A percentile compares a stretch with the other conserved stretches of the same genome.
Conservation (phyloP, 352 stramenopile species). For the Globisporangium takayamanum region DNA sequence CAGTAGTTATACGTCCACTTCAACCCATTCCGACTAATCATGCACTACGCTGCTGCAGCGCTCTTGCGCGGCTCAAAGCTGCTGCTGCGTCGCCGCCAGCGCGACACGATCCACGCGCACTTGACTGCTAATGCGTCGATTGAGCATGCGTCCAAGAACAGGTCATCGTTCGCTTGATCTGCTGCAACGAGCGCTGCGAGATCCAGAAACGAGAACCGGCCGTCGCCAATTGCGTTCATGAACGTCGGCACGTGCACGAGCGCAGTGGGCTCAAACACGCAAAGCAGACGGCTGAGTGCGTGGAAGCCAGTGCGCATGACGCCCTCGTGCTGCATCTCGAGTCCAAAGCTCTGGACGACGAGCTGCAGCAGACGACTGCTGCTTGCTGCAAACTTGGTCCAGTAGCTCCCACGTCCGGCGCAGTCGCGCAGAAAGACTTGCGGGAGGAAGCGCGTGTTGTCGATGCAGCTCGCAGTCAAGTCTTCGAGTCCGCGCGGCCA, state of each 20-base stretch:
- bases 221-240: slow-evolving; percentile 16
- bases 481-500: slow-evolving; percentile 46
- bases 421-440: slow-evolving; percentile 45
- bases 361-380: slow-evolving; percentile 59
- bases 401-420: slow-evolving; percentile 39
- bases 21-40: neutral
- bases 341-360: slow-evolving; percentile 44
- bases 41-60: slow-evolving; percentile 6
- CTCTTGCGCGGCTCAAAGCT: slow-evolving; percentile 12
- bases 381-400: slow-evolving; percentile 53
- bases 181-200: slow-evolving; percentile 3
- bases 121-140: slow-evolving; percentile 11
- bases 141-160: slow-evolving; percentile 13
- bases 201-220: slow-evolving; percentile 16
- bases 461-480: slow-evolving; percentile 41
- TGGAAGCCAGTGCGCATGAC: slow-evolving; percentile 64
- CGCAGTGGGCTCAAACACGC: slow-evolving; percentile 23
- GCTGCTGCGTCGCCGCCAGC: slow-evolving; percentile 7
- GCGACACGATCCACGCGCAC: slow-evolving; percentile 20
- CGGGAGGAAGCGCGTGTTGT: slow-evolving; percentile 48
- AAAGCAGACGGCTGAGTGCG: slow-evolving; percentile 57
- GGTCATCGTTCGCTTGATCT: neutral
- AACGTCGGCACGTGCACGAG: slow-evolving; percentile 8
- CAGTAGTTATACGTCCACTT: neutral
- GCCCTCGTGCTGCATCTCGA: slow-evolving; percentile 36